A percentile compares a stretch with the other conserved stretches of the same genome.
These are phyloP conservation scores for Conticribra weissflogii DNA, from an alignment of 108 stramenopile genomes.

Conservation along the genomic window DNA sequence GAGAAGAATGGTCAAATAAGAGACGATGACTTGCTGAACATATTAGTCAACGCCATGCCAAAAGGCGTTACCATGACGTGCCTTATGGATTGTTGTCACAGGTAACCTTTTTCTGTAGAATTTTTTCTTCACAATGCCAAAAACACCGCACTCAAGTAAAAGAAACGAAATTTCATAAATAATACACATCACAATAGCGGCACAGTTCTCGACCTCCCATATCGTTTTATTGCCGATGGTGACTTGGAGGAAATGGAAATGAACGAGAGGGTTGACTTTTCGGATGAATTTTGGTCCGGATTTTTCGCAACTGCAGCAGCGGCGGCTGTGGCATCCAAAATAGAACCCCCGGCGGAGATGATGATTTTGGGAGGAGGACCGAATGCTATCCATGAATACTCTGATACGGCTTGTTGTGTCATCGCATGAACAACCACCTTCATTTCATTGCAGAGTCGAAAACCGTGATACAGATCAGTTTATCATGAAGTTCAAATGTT, in stretches of 20 bases:
- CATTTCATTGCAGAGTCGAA: too few relatives aligned
- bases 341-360: conserved; percentile 13
- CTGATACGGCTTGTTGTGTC: conserved; percentile 26
- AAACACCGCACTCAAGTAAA: background rate
- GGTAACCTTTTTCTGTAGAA: conserved; percentile 1
- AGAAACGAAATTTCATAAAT: background rate
- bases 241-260: conserved; percentile 46
- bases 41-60: conserved; percentile 76
- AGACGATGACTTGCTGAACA: conserved; percentile 84
- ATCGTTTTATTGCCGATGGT: conserved; percentile 77
- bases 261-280: conserved; percentile 37
- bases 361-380: conserved; percentile 53
- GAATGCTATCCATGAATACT: conserved; percentile 38
- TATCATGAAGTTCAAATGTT: conserved; percentile 3
- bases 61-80: conserved; percentile 77
- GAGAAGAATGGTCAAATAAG: conserved; percentile 79
- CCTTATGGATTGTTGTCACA: conserved; percentile 85
- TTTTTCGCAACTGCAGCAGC: conserved; percentile 15
- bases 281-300: conserved; percentile 33
- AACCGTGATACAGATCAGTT: conserved; percentile 26
- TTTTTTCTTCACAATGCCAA: too few relatives aligned
- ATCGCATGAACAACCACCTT: conserved; percentile 25
- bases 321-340: conserved; percentile 16
- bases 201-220: conserved; percentile 83
- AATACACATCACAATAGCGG: conserved; percentile 35